Evolutionary conservation across 164 flowering plant genomes (phyloP).

Genomic region (Chimonanthus praecox): DNA sequence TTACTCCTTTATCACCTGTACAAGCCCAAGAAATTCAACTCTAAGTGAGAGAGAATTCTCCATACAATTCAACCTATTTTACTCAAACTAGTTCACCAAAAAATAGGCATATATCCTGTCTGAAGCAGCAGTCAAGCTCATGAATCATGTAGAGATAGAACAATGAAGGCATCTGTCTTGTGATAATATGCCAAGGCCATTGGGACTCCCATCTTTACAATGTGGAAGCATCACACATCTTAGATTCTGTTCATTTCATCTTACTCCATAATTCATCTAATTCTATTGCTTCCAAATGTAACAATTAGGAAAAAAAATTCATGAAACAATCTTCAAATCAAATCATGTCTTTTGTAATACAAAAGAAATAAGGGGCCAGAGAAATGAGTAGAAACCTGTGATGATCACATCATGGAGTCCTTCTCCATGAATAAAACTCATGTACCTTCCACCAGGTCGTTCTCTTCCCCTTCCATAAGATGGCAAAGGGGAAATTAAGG

Average conservation of each 20-base stretch:
- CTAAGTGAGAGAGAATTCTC: not conserved
- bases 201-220: no score
- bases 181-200: no score
- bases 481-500: slow-evolving; percentile 81
- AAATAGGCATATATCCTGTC: not conserved
- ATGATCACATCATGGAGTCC: slow-evolving; percentile 84
- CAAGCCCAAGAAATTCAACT: slow-evolving; percentile 1
- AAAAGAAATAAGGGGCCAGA: not conserved
- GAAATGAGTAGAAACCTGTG: slow-evolving; percentile 47
- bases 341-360: not conserved
- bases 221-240: no score
- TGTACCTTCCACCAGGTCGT: slow-evolving; percentile 86
- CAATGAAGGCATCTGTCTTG: no score
- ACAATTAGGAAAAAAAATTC: not conserved
- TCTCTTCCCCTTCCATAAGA: slow-evolving; percentile 99
- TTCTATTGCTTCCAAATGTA: no score
- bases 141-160: not conserved
- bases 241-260: no score
- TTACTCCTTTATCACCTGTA: slow-evolving; percentile 93
- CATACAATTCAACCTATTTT: not conserved
- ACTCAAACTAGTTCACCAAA: not conserved
- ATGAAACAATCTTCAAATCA: not conserved
- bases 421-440: slow-evolving; percentile 89
- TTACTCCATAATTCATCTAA: no score
- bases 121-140: not conserved